Evolutionary conservation across 257 asterid species (phyloP), one percentile per base, ranked within the genome.

Genomic region (Misopates orontium): DNA sequence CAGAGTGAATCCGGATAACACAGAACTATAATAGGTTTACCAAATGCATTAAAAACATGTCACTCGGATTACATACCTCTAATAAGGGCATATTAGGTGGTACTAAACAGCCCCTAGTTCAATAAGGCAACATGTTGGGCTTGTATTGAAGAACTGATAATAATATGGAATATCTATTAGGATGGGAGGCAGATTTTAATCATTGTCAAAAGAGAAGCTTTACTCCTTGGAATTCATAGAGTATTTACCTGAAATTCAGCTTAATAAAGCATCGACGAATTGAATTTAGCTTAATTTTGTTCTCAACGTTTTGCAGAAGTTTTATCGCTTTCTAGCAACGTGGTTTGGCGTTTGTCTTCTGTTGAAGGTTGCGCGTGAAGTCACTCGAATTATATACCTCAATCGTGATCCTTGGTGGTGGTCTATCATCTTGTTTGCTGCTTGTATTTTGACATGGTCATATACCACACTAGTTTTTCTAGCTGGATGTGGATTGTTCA

Each of bases 371-470:
- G 73, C 83, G 32, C 95, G 95, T 1, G 97, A 85, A 70, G 69
- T 85, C 32, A 75, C 85, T 47, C 91, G 93, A 23, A 61, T 82
- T 39, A 36, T 90, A 41, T 84, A 85, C 77, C 75, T 84, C 40
- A 80, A 74, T 66, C 83, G 75, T 49, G 84, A 73, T 49, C 64
- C 79, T 10, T 77, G 84, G 88, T 82, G 87, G 95, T 62, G 71
- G 66, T 77, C 96, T 14, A 58, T 62, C 24, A 53, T 75, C 48
- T 32, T 76, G 74, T 73, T 85, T 51, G 62, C 80, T 0, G 78
- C 77, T 70, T 80, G 87, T 21, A 73, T 90, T 16, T 44, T 86
- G 25, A 80, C 97, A 23, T 90, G 95, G 96, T 73, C 95, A 12
- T 90, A 90, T 56, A 61, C 88, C 16, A 85, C 89, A 0, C 58